A percentile compares a stretch with the other conserved stretches of the same genome.
Conservation (phyloP, 2,329 filamentous ascomycete genomes). For the Claviceps fusiformis region DNA sequence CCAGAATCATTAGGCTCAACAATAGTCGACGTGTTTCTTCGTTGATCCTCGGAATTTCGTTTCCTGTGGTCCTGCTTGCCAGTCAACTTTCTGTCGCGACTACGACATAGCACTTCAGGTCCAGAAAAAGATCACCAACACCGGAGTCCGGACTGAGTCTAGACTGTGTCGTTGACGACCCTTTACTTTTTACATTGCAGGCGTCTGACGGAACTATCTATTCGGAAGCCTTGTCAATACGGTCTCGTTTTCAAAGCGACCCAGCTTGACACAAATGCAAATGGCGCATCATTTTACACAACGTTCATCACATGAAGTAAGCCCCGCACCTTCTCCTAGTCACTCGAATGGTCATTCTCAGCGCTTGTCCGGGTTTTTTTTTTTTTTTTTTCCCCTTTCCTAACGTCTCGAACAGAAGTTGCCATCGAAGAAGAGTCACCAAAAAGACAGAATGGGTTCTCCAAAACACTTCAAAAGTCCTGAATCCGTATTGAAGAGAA, state of each 20-base stretch:
- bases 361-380: too few relatives aligned
- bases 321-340: neutral
- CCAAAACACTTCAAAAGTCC: slow-evolving; percentile 18
- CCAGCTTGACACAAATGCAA: neutral
- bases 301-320: slow-evolving; percentile 4
- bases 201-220: neutral
- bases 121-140: neutral
- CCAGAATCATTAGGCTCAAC: neutral
- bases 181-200: neutral
- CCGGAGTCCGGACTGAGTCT: neutral
- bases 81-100: neutral
- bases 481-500: slow-evolving; percentile 29
- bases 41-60: too few relatives aligned
- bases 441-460: slow-evolving; percentile 2
- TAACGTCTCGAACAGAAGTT: neutral
- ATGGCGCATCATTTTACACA: slow-evolving; percentile 4
- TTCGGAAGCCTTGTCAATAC: neutral
- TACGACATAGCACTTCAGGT: neutral
- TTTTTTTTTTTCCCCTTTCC: neutral
- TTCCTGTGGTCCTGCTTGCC: neutral
- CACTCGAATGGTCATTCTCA: neutral
- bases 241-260: neutral
- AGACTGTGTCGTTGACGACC: neutral
- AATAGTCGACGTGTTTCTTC: neutral
- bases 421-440: neutral